These are phyloP conservation scores for Parafenestella ontariensis DNA, from an alignment of 2,329 filamentous ascomycete species.

Conservation along the genomic window DNA sequence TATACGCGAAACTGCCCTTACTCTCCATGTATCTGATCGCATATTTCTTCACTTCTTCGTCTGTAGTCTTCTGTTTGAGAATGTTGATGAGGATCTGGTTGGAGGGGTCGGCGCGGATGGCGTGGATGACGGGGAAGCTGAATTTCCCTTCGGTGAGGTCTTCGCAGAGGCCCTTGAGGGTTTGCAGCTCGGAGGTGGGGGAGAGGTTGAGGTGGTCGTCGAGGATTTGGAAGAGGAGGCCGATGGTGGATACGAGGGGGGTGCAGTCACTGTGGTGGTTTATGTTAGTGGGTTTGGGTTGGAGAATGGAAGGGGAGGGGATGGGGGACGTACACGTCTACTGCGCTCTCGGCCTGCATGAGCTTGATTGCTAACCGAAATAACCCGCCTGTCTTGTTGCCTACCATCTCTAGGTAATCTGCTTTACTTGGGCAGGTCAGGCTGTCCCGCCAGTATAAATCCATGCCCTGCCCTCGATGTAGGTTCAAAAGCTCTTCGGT, in stretches of 20 bases:
- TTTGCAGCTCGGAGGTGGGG: conserved; percentile 66
- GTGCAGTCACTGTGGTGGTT: conserved; percentile 68
- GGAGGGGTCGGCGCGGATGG: conserved; percentile 76
- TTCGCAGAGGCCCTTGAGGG: conserved; percentile 93
- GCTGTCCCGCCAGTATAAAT: conserved; percentile 87
- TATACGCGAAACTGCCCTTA: conserved; percentile 90
- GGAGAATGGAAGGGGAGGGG: not conserved
- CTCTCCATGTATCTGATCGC: conserved; percentile 90
- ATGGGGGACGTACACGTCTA: conserved; percentile 49
- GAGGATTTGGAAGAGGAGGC: conserved; percentile 87
- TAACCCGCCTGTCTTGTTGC: conserved; percentile 87
- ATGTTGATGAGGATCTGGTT: conserved; percentile 90
- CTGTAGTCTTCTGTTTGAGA: conserved; percentile 83
- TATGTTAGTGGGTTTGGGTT: conserved; percentile 5
- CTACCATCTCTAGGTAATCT: conserved; percentile 93
- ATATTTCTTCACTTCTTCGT: conserved; percentile 89
- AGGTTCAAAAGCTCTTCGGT: conserved; percentile 84
- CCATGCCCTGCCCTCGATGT: conserved; percentile 88
- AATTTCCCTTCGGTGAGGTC: conserved; percentile 98
- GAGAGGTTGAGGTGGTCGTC: conserved; percentile 92
- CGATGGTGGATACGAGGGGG: conserved; percentile 83
- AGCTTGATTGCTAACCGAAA: conserved; percentile 86
- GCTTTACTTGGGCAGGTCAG: conserved; percentile 84
- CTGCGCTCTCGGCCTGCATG: conserved; percentile 77
- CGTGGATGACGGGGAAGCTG: conserved; percentile 93